Conservation (phyloP, 2,329 filamentous ascomycete genomes). For the Verticillium tricorpus region DNA sequence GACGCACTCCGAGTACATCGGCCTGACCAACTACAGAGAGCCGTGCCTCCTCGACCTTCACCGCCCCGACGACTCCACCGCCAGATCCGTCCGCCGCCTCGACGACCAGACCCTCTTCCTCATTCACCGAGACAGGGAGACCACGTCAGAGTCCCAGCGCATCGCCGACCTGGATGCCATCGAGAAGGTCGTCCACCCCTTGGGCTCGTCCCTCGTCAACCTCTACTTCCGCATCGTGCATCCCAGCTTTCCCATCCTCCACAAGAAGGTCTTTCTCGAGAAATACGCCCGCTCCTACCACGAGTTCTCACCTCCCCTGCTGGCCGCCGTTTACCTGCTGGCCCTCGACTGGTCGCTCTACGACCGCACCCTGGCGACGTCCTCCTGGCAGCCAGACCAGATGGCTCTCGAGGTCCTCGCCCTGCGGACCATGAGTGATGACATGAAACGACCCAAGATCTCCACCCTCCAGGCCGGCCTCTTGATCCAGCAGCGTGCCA, state of each 20-base stretch:
- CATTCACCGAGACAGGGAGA: slow-evolving; percentile 28
- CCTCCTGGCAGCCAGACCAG: slow-evolving; percentile 24
- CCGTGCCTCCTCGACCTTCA: slow-evolving; percentile 52
- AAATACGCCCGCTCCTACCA: slow-evolving; percentile 54
- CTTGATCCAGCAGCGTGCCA: slow-evolving; percentile 44
- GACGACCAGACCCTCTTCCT: slow-evolving; percentile 30
- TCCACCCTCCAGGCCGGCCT: slow-evolving; percentile 52
- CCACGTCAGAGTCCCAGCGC: slow-evolving; percentile 33
- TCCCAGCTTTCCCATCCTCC: slow-evolving; percentile 53
- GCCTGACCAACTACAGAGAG: slow-evolving; percentile 55
- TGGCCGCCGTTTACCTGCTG: slow-evolving; percentile 59
- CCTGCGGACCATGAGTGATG: slow-evolving; percentile 38
- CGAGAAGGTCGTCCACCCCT: slow-evolving; percentile 57
- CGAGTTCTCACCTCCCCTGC: slow-evolving; percentile 54
- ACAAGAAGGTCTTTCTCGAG: slow-evolving; percentile 58
- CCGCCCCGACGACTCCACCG: slow-evolving; percentile 39
- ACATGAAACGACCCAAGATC: slow-evolving; percentile 48
- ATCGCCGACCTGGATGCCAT: slow-evolving; percentile 43
- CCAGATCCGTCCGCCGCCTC: slow-evolving; percentile 24
- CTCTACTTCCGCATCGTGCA: slow-evolving; percentile 63
- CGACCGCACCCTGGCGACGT: slow-evolving; percentile 42
- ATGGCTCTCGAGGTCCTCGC: slow-evolving; percentile 31
- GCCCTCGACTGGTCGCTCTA: slow-evolving; percentile 59
- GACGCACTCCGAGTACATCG: slow-evolving; percentile 57
- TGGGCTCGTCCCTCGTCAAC: slow-evolving; percentile 59